These are phyloP conservation scores for Sorghum bicolor DNA, from an alignment of 176 grass and related monocot genomes.

Conservation along the genomic window DNA sequence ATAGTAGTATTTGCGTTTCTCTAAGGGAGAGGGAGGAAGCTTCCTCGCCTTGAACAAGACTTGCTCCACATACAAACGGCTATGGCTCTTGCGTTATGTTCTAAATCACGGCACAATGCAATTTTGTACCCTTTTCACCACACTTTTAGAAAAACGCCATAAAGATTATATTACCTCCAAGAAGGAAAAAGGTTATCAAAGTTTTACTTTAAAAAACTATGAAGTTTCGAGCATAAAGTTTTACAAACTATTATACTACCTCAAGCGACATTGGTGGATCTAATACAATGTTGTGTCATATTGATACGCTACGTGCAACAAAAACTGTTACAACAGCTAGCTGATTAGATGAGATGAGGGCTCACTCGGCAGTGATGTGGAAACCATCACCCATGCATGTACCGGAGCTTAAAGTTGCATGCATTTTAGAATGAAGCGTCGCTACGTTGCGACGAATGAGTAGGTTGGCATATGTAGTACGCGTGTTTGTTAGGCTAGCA, in stretches of 20 bases:
- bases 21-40: neutral
- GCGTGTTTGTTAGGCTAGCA: neutral
- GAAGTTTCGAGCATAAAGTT: neutral
- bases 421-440: neutral
- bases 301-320: neutral
- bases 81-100: neutral
- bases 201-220: neutral
- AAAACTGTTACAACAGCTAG: slow-evolving; percentile 24
- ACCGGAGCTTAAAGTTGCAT: neutral
- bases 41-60: neutral
- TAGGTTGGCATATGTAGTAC: neutral
- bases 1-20: neutral
- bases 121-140: neutral
- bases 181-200: neutral
- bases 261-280: neutral
- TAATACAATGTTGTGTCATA: neutral
- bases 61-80: neutral
- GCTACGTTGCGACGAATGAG: neutral
- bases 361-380: neutral
- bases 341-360: neutral
- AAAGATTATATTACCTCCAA: neutral
- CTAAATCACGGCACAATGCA: neutral
- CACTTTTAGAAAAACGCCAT: neutral
- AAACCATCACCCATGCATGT: neutral
- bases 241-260: neutral